Base-by-base conservation (phyloP, 202 grass and related monocot genomes). In the Setaria viridis region DNA sequence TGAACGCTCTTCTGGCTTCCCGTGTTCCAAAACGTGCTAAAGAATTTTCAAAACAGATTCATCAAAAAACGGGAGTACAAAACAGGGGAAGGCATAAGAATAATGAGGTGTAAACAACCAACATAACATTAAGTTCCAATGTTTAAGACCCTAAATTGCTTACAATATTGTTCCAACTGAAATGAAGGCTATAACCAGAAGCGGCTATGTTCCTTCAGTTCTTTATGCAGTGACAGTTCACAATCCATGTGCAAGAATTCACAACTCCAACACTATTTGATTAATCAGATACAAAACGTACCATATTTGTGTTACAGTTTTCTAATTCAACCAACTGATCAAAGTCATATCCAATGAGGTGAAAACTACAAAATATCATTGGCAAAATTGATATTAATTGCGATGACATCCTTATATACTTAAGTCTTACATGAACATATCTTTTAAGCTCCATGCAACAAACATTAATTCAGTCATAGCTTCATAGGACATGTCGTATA, bases 11-110 rank as follows among this genome's bases (percentile, higher is more conserved):
- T 90, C 91, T 65, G 73, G 85, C 21, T 85, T 90, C 32, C 91
- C 91, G 7, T 93, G 85, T 80, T 93, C 46, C 74, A 93, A 65
- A 43, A 93, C 88, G 53, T 93, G 88, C 91, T 93, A 74, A 21
- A 87, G 0, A 90, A 76, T 34, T 41, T 78, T 75, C 5, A 1
- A 75, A 10, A 42, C 3, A 49, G 60, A 10, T 82, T 74, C 8
- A 34, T 51, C 20, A 86, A 21, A 78, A 72, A 83, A 9, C 43
- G 8, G 3, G 13, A 42, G 30, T 51, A 62, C 32, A 83, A 15
- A 29, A 75, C 30, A 50, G 17, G 5, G 17, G 6, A 62, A 63
- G 9, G 8, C 14, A 35, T 47, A 2, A 66, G 71, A 48, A 30
- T 9, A n/a, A 25, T 43, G 16, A 64, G 6, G 6, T 76, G 1